A percentile compares a stretch with the other conserved stretches of the same genome.
Evolutionary conservation across 1,284 basidiomycete genomes (phyloP).

Genomic region (Ustilago shanxiensis): DNA sequence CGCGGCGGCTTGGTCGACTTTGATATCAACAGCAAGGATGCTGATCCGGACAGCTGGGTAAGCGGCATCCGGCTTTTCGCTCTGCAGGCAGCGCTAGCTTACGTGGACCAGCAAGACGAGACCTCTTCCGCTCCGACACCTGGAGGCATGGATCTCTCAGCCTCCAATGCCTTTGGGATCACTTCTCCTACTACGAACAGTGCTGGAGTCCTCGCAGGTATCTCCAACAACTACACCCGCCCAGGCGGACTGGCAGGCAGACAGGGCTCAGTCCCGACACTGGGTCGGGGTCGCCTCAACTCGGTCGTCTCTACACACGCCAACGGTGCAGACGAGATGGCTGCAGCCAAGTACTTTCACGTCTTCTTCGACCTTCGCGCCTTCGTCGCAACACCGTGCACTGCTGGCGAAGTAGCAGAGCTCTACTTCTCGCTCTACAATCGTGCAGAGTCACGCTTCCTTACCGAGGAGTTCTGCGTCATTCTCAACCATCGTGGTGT

Average conservation of each 20-base stretch:
- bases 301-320: conserved; percentile 12
- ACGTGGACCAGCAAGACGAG: conserved; percentile 60
- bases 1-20: conserved; percentile 85
- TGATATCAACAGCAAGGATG: conserved; percentile 57
- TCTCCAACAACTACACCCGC: conserved; percentile 27
- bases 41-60: conserved; percentile 63
- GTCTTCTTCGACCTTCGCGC: conserved; percentile 89
- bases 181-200: conserved; percentile 49
- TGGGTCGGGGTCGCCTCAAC: conserved; percentile 17
- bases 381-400: conserved; percentile 89
- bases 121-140: conserved; percentile 16
- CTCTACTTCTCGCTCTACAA: conserved; percentile 94
- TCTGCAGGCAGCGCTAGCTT: conserved; percentile 69
- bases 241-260: conserved; percentile 15
- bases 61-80: conserved; percentile 68
- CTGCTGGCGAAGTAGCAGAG: conserved; percentile 89
- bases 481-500: conserved; percentile 92
- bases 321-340: neutral
- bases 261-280: conserved; percentile 14
- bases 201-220: conserved; percentile 53
- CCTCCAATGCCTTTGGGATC: conserved; percentile 62
- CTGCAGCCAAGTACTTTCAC: conserved; percentile 73
- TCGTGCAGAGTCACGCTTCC: conserved; percentile 82
- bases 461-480: conserved; percentile 93
- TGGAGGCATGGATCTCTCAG: conserved; percentile 53